A percentile compares a stretch with the other conserved stretches of the same genome.
phyloP scores from a whole-genome alignment of 805 yeast species.

The Candida endomychidarum region DNA sequence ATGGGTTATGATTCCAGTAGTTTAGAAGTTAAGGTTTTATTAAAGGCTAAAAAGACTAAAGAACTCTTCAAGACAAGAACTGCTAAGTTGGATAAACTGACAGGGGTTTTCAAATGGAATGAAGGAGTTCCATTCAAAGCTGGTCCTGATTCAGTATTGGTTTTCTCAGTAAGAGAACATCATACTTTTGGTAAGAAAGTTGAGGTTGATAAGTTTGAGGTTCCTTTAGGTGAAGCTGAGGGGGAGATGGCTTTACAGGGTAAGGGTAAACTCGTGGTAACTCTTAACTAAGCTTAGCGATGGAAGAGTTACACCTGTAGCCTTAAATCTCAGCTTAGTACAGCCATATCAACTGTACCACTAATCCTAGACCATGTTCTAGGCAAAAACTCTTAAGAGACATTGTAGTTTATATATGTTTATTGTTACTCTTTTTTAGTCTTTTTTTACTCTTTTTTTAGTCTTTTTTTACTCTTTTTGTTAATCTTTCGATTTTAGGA shows the following conservation, averaged over 20 bases:
- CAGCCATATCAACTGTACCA: no score
- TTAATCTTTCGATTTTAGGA: no score
- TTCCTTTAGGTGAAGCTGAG: conserved; percentile 49
- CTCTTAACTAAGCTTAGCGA: no score
- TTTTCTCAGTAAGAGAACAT: conserved; percentile 61
- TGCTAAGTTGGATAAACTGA: conserved; percentile 42
- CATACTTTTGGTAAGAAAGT: conserved; percentile 72
- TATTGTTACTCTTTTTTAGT: no score
- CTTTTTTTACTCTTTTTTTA: no score
- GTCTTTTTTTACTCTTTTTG: no score
- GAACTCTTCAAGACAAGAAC: conserved; percentile 66
- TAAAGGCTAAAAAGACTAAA: conserved; percentile 50
- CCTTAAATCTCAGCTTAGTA: no score
- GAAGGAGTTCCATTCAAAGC: conserved; percentile 72
- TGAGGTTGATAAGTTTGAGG: conserved; percentile 58
- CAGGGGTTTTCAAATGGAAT: conserved; percentile 52
- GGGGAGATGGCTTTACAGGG: conserved; percentile 39
- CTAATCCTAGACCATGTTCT: no score
- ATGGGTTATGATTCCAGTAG: conserved; percentile 37
- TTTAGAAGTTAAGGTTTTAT: conserved; percentile 54
- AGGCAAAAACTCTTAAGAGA: no score
- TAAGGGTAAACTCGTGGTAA: conserved; percentile 45
- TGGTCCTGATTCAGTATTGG: conserved; percentile 55
- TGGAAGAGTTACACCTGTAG: no score
- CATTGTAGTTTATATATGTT: no score